Conservation (phyloP, 1,284 basidiomycete species). For the Trametes polyzona region DNA sequence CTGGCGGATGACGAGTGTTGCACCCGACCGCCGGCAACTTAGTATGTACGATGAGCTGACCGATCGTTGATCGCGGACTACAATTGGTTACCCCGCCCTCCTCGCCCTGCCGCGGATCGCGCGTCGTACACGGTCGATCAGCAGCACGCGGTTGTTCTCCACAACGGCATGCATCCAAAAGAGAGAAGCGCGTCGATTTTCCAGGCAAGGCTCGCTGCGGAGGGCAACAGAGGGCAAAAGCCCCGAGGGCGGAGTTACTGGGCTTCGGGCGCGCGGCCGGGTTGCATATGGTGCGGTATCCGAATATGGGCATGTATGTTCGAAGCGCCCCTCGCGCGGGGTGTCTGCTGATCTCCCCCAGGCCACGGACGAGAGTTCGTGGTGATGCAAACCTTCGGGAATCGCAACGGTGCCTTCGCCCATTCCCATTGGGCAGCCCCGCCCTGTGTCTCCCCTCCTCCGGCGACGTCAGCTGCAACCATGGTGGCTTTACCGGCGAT, state of each 20-base stretch:
- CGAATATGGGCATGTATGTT: background rate
- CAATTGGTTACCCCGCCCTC: background rate
- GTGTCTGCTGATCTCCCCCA: constrained; percentile 16
- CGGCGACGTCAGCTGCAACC: constrained; percentile 4
- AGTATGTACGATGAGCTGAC: too few relatives aligned
- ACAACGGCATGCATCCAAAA: background rate
- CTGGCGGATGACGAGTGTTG: background rate
- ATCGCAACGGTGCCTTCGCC: constrained; percentile 6
- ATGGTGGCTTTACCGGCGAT: background rate
- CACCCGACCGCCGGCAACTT: background rate
- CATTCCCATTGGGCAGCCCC: background rate
- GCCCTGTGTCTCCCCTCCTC: background rate
- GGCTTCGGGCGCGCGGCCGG: background rate
- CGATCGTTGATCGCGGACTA: constrained; percentile 1
- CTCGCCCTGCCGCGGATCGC: background rate
- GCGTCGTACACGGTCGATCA: background rate
- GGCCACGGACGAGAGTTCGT: background rate
- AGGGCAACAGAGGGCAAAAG: background rate
- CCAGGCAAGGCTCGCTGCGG: background rate
- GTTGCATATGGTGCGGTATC: constrained; percentile 10
- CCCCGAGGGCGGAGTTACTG: background rate
- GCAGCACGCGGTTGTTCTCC: background rate
- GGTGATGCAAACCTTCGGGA: constrained; percentile 7
- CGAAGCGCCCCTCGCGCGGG: background rate
- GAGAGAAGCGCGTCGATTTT: background rate